phyloP scores from a whole-genome alignment of 73 alveolate genomes.

The Breviolum minutum region DNA sequence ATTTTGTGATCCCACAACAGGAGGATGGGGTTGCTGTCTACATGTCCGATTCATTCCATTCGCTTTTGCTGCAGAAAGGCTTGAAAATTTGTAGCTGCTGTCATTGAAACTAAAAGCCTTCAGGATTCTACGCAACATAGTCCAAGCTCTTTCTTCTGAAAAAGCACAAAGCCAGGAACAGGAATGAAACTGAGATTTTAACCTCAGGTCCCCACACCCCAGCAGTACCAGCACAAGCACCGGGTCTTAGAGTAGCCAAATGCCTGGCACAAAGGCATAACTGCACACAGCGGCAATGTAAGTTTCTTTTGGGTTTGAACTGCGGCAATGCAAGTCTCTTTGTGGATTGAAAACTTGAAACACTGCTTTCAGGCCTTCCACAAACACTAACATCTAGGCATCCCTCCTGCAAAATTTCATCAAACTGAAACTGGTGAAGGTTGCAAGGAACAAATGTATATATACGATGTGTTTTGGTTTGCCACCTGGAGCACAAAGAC shows the following conservation, averaged over 20 bases:
- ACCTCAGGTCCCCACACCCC: conserved; percentile 41
- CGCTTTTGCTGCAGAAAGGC: no score
- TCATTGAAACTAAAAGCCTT: no score
- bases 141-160: no score
- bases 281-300: not conserved
- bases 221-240: conserved; percentile 45
- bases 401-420: conserved; percentile 38
- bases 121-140: no score
- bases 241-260: not conserved
- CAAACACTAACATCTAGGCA: conserved; percentile 19
- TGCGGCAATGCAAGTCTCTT: not conserved
- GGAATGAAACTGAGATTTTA: not conserved
- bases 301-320: not conserved
- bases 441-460: not conserved
- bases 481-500: conserved; percentile 49
- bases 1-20: no score
- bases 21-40: no score
- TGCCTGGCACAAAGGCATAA: not conserved
- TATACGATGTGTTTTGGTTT: not conserved
- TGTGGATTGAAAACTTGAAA: not conserved
- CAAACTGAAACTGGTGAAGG: not conserved
- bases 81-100: no score
- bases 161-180: no score
- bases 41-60: no score
- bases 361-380: not conserved